A percentile compares a stretch with the other conserved stretches of the same genome.
Conservation (phyloP, 306 rosid species). For the Dryas alaskensis region DNA sequence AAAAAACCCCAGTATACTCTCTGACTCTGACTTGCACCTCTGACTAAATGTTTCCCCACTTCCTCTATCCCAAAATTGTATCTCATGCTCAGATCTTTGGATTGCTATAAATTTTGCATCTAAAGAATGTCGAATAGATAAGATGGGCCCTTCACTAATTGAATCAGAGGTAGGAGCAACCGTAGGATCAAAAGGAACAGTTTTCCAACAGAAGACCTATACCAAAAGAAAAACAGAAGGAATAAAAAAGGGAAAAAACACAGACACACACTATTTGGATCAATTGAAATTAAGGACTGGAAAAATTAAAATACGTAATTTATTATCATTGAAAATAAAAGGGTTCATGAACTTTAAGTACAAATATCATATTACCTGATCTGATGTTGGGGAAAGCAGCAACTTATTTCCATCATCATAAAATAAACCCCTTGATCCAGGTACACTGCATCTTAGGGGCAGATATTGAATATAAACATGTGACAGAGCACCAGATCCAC, state of each 20-base stretch:
- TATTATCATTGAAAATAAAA: neutral
- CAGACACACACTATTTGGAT: neutral
- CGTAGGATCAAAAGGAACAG: conserved; percentile 65
- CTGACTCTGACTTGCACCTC: conserved; percentile 77
- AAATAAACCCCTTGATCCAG: conserved; percentile 72
- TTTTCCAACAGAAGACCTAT: conserved; percentile 92
- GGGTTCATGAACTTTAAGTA: neutral
- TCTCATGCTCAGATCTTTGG: conserved; percentile 71
- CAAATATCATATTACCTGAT: conserved; percentile 54
- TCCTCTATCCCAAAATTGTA: conserved; percentile 78
- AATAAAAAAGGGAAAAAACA: conserved; percentile 1
- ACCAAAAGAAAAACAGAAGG: neutral
- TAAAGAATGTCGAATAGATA: conserved; percentile 80
- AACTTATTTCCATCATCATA: conserved; percentile 90
- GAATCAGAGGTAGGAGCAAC: conserved; percentile 60
- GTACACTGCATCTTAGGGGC: conserved; percentile 60
- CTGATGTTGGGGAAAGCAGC: conserved; percentile 67
- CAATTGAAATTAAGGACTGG: neutral
- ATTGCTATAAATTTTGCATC: conserved; percentile 75
- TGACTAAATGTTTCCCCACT: conserved; percentile 72
- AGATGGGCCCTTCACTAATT: conserved; percentile 75
- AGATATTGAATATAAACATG: conserved; percentile 84
- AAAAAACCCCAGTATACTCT: conserved; percentile 86
- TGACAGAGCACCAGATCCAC: conserved; percentile 77
- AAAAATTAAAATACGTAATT: neutral